Evolutionary conservation across 768 basidiomycete species (phyloP).

Genomic region (Tulasnella sp.): DNA sequence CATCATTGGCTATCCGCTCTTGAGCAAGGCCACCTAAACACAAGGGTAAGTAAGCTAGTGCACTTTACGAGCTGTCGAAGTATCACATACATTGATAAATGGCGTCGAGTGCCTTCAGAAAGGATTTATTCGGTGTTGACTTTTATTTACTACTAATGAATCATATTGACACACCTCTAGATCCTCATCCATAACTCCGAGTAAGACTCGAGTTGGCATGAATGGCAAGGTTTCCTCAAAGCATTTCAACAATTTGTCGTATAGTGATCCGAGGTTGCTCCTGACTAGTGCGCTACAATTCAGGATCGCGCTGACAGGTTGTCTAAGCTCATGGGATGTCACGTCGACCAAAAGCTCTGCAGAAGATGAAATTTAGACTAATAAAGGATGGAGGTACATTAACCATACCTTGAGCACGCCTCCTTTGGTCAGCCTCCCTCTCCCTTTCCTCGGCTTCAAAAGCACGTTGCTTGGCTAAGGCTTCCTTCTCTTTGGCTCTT

Average conservation of each 20-base stretch:
- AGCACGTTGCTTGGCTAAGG: constrained; percentile 22
- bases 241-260: constrained; percentile 22
- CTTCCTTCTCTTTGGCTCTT: constrained; percentile 25
- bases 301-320: constrained; percentile 24
- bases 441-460: constrained; percentile 23
- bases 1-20: constrained; percentile 31
- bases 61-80: background rate
- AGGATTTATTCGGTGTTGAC: background rate
- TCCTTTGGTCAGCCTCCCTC: constrained; percentile 22
- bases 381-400: no score
- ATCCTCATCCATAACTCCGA: constrained; percentile 23
- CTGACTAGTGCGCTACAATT: constrained; percentile 27
- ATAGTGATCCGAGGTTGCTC: constrained; percentile 23
- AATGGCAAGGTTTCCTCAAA: constrained; percentile 8
- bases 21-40: constrained; percentile 22
- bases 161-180: constrained; percentile 17
- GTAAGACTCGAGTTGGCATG: constrained; percentile 12
- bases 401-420: constrained; percentile 26
- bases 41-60: background rate
- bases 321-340: constrained; percentile 26
- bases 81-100: constrained; percentile 27
- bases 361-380: background rate
- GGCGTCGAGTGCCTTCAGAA: constrained; percentile 26
- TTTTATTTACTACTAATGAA: no score
- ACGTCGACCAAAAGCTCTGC: constrained; percentile 30